Conservation (phyloP, 805 yeast genomes). For the Kodamaea fukazawae region DNA sequence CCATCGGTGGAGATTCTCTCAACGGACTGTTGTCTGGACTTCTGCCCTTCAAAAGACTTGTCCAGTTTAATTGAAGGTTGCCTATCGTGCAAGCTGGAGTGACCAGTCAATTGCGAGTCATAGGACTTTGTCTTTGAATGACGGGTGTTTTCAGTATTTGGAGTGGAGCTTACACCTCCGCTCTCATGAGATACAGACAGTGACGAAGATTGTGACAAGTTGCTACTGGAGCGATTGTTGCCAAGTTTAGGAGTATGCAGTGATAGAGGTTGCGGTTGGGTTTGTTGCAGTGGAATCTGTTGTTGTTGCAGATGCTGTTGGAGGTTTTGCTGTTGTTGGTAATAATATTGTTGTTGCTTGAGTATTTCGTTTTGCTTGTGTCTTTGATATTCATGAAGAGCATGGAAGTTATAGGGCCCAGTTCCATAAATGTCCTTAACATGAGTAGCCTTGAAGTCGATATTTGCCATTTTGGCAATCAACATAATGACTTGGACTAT, state of each 20-base stretch:
- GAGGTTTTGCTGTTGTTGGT: slow-evolving; percentile 32
- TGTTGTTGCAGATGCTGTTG: slow-evolving; percentile 8
- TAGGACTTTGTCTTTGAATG: slow-evolving; percentile 2
- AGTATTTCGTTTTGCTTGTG: slow-evolving; percentile 32
- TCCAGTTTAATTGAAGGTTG: slow-evolving; percentile 3
- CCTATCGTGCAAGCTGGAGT: slow-evolving; percentile 3
- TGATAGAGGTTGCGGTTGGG: slow-evolving; percentile 1
- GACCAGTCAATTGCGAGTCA: slow-evolving; percentile 6
- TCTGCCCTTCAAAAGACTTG: slow-evolving; percentile 4
- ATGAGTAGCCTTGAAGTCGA: slow-evolving; percentile 27
- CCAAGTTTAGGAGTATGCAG: slow-evolving; percentile 1
- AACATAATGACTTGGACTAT: slow-evolving; percentile 76
- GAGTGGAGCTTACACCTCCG: background rate
- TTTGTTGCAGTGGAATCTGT: slow-evolving; percentile 6
- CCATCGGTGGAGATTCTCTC: background rate
- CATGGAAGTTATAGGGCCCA: slow-evolving; percentile 58
- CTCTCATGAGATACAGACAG: slow-evolving; percentile 1
- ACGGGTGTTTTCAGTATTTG: background rate
- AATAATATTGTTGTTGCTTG: slow-evolving; percentile 38
- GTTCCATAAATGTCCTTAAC: slow-evolving; percentile 45
- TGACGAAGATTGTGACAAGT: no score
- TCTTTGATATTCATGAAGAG: slow-evolving; percentile 50
- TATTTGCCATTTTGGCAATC: slow-evolving; percentile 49
- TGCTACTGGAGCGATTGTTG: background rate
- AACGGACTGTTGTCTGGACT: slow-evolving; percentile 4